Evolutionary conservation across 2,329 filamentous ascomycete genomes (phyloP).

Genomic region (Stagonosporopsis cucurbitacearum): DNA sequence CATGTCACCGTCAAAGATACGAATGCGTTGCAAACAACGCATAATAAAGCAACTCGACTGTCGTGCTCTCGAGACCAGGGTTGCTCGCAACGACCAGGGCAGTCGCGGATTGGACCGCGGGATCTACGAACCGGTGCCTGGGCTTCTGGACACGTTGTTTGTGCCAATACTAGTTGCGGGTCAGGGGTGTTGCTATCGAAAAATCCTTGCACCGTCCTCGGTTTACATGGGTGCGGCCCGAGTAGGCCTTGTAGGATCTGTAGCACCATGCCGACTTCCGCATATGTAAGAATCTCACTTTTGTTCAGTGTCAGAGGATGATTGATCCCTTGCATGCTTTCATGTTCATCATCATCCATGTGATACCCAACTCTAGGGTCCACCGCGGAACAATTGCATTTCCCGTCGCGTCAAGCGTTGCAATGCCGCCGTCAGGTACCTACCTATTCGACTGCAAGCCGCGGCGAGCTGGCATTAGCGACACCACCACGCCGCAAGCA

Average conservation of each 20-base stretch:
- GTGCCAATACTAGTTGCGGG: constrained; percentile 42
- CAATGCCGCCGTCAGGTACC: constrained; percentile 17
- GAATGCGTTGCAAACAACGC: constrained; percentile 7
- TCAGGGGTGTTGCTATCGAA: constrained; percentile 24
- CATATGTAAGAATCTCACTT: neutral
- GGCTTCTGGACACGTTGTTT: constrained; percentile 44
- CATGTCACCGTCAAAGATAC: neutral
- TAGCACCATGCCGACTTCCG: constrained; percentile 19
- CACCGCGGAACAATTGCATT: constrained; percentile 38
- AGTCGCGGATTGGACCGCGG: constrained; percentile 43
- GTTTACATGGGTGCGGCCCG: constrained; percentile 48
- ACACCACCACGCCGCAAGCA: constrained; percentile 23
- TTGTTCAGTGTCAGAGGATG: constrained; percentile 16
- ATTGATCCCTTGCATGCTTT: constrained; percentile 21
- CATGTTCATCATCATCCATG: constrained; percentile 24
- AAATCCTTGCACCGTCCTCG: constrained; percentile 33
- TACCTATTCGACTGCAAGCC: constrained; percentile 2
- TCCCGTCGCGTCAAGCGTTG: constrained; percentile 32
- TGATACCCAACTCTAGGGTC: constrained; percentile 15
- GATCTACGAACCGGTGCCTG: constrained; percentile 49
- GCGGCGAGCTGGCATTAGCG: constrained; percentile 23
- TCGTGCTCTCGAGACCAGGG: constrained; percentile 14
- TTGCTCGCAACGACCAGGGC: constrained; percentile 19
- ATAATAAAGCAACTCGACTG: constrained; percentile 5
- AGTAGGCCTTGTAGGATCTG: constrained; percentile 35